Base-by-base conservation (phyloP, 2,329 filamentous ascomycete species). In the Cercospora sp. region DNA sequence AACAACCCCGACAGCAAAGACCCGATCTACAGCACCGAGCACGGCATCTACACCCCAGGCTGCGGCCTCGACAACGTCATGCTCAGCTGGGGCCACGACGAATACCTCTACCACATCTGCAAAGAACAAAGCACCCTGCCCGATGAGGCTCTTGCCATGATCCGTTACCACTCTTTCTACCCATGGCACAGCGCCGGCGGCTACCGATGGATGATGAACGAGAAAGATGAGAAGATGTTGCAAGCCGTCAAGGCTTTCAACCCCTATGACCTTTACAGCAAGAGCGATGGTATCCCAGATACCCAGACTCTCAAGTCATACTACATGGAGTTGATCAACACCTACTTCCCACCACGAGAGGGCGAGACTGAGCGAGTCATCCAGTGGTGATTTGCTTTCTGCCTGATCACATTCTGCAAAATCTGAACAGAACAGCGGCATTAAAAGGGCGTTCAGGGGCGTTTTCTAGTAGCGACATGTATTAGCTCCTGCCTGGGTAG, bases 161-260 rank as follows among this genome's bases (percentile, higher is more conserved):
- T 97, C 78, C 85, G 93, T 65, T 97, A 96, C 81, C 93, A 97
- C 82, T 92, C 89, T 5, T 97, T 97, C 82, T 97, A 97, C 81
- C 90, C 93, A 16, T 97, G 93, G 93, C 93, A 97, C 81, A 88
- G 85, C 69, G 89, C 90, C 79, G 90, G 90, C 64, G 93, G 91
- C 6, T 97, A 97, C 81, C 80, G 81, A 69, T 88, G 92, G 80
- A 86, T 97, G 79, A 97, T 97, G 93, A 86, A 90, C 78, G 88
- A 90, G 69, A 90, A 93, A 77, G 93, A 97, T 75, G 82, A 90
- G 79, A 85, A 86, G 75, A 93, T 96, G 89, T 82, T 96, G 74
- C 87, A 88, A 76, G 92, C 92, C 8, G 93, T 96, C 60, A 86
- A 88, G 79, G 92, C 91, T 0, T 97, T 97, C 81, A 97, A 97